Conservation (phyloP, 2,329 filamentous ascomycete species). For the Remersonia thermophila region DNA sequence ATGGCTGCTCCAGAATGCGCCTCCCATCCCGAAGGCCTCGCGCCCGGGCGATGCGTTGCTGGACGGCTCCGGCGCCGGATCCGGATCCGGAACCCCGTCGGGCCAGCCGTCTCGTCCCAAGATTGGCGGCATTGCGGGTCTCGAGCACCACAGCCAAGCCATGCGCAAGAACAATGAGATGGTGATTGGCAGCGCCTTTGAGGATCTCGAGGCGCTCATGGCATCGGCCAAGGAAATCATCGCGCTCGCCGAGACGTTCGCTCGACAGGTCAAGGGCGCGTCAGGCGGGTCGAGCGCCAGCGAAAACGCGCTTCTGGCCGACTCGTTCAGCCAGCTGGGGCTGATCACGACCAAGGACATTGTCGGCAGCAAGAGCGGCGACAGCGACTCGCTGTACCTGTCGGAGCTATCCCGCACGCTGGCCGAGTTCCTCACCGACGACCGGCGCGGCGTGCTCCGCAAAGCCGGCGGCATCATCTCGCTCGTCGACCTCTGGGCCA, state of each 20-base stretch:
- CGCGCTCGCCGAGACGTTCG: conserved; percentile 79
- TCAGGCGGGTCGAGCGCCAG: conserved; percentile 31
- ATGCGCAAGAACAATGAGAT: conserved; percentile 85
- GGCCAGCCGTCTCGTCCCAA: conserved; percentile 31
- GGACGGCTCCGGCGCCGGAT: conserved; percentile 10
- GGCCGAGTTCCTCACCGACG: conserved; percentile 81
- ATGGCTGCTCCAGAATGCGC: conserved; percentile 85
- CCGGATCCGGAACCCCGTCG: conserved; percentile 13
- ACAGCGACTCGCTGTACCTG: conserved; percentile 75
- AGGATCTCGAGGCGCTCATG: conserved; percentile 94
- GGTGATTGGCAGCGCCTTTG: conserved; percentile 86
- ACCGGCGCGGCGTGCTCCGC: conserved; percentile 63
- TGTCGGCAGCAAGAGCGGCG: conserved; percentile 62
- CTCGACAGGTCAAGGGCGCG: conserved; percentile 47
- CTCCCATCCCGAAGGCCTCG: conserved; percentile 62
- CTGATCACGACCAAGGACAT: conserved; percentile 94
- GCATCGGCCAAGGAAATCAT: conserved; percentile 94
- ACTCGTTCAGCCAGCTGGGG: conserved; percentile 73
- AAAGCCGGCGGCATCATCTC: conserved; percentile 80
- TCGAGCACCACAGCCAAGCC: conserved; percentile 75
- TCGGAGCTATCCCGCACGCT: conserved; percentile 76
- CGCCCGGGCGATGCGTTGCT: conserved; percentile 26
- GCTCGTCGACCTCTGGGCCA: conserved; percentile 81
- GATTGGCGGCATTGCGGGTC: conserved; percentile 77
- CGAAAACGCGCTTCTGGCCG: conserved; percentile 61